Evolutionary conservation across 108 stramenopile genomes (phyloP), one percentile per base, ranked within the genome.

Genomic region (Chaetoceros tenuissimus): DNA sequence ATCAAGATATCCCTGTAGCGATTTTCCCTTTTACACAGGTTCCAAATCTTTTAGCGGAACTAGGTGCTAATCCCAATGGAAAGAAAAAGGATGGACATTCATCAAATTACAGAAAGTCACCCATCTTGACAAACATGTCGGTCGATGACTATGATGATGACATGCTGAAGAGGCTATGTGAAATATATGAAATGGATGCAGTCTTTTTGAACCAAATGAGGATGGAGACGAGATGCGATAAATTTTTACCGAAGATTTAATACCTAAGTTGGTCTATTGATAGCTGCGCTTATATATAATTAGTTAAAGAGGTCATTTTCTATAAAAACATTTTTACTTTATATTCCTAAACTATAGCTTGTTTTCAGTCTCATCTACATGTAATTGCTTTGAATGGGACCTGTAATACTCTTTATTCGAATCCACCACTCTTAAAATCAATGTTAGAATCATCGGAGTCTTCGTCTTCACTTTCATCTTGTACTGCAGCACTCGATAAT

Each of bases 401-500:
- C n/a, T n/a, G n/a, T n/a, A n/a, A n/a, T n/a, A n/a, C n/a, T n/a
- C n/a, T 40, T 40, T 13, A 40, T 13, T 40, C 34, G 13, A 40
- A 40, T 10, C 34, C 34, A 10, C 34, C 34, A 10, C 13, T 13
- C 8, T 40, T 13, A 40, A 10, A 40, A 40, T 40, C 13, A 40
- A 40, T 40, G 5, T 5, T 10, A 13, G 55, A 57, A 21, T 26
- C 31, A 8, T 34, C 52, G 31, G 27, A 19, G 23, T 53, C 59
- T 46, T 59, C 53, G 24, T 55, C 55, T 0, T 48, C 2, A 0
- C 28, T 44, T 17, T 13, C 24, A 3, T 19, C 23, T 8, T 19
- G 25, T 19, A 24, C 50, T 22, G 49, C 61, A 21, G 52, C 29
- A 20, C 28, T 44, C 2, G 28, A 25, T 18, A 77, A 34, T 24